Conservation (phyloP, 441 rosid genomes). For the Mallotus japonicus region DNA sequence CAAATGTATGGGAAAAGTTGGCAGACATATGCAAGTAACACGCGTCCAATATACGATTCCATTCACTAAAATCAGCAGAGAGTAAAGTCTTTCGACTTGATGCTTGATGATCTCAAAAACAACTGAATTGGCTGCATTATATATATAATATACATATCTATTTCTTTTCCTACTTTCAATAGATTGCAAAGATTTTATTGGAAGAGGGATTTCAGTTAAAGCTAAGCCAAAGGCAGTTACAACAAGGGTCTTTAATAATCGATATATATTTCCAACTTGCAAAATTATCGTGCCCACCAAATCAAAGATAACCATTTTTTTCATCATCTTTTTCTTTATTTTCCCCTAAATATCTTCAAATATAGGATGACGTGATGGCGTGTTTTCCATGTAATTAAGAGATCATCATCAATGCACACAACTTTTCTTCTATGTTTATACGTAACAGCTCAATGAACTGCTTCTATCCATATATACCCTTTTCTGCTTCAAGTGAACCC, state of each 20-base stretch:
- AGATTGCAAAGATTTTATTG: background rate
- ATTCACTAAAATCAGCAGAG: too few species aligned
- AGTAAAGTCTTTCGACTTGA: background rate
- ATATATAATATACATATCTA: background rate
- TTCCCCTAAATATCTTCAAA: background rate
- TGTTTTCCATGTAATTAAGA: slow-evolving; percentile 1
- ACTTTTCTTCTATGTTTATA: background rate
- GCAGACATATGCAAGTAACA: background rate
- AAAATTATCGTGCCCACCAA: background rate
- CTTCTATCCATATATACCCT: background rate
- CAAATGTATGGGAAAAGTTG: background rate
- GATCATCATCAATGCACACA: background rate
- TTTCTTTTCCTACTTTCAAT: background rate
- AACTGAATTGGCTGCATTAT: background rate
- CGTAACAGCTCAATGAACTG: slow-evolving; percentile 6
- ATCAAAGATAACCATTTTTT: slow-evolving; percentile 3
- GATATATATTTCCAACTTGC: slow-evolving; percentile 9
- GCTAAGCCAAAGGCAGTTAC: slow-evolving; percentile 11
- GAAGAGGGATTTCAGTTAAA: slow-evolving; percentile 16
- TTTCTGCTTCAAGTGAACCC: background rate
- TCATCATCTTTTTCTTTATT: background rate
- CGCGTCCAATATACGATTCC: background rate
- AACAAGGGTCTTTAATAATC: background rate
- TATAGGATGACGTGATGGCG: background rate
- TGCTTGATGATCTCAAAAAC: slow-evolving; percentile 2